Evolutionary conservation across 2,329 filamentous ascomycete species (phyloP).

Genomic region (Epichloe gansuensis): DNA sequence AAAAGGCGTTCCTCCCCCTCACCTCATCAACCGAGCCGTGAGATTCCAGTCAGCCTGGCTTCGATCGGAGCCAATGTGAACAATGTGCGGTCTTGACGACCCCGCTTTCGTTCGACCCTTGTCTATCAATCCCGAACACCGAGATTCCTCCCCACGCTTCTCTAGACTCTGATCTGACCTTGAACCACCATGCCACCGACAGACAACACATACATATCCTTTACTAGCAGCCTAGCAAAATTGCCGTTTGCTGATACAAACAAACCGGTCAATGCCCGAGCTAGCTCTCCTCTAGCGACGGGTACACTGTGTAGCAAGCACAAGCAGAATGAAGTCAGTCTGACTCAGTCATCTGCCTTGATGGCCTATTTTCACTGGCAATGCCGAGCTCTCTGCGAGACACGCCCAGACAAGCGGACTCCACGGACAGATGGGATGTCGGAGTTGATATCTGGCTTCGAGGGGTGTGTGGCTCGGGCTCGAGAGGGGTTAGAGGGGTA

Average conservation of each 20-base stretch:
- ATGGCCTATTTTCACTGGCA: not conserved
- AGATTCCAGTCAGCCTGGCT: no score
- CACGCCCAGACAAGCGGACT: not conserved
- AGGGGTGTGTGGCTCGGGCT: not conserved
- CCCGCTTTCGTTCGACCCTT: not conserved
- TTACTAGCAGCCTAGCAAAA: not conserved
- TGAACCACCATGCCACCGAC: not conserved
- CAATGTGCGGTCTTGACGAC: not conserved
- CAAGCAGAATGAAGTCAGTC: not conserved
- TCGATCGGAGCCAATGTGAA: not conserved
- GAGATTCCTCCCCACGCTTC: constrained; percentile 5
- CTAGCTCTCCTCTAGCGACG: not conserved
- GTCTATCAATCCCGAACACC: constrained; percentile 9
- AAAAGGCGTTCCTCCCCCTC: not conserved
- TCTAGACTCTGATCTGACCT: not conserved
- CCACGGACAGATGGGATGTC: constrained; percentile 3
- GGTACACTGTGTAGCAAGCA: not conserved
- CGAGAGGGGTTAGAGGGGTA: not conserved
- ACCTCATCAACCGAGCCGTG: no score
- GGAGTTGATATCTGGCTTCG: not conserved
- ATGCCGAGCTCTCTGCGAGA: constrained; percentile 8
- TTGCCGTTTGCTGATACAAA: not conserved
- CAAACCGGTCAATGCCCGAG: not conserved
- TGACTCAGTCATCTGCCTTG: not conserved
- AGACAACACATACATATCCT: no score